A percentile compares a stretch with the other conserved stretches of the same genome.
Conservation (phyloP, 345 rosid genomes). For the Melaleuca quinquenervia region DNA sequence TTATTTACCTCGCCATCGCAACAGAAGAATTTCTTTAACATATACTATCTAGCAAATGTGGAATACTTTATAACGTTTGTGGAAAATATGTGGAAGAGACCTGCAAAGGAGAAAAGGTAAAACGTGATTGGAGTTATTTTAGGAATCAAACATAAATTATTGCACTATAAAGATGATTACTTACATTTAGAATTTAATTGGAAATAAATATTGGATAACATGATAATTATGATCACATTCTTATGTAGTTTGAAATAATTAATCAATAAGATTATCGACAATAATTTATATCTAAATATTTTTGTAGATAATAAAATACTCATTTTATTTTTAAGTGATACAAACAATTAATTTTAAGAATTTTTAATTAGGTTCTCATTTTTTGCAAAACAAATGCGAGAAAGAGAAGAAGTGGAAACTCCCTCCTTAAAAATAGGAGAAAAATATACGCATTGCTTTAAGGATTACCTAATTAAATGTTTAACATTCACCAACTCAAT, state of each 20-base stretch:
- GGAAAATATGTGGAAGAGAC: neutral
- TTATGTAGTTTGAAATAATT: neutral
- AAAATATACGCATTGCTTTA: neutral
- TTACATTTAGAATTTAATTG: neutral
- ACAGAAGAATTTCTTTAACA: neutral
- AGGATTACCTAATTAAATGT: neutral
- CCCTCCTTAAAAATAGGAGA: neutral
- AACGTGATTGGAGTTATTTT: neutral
- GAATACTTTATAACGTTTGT: neutral
- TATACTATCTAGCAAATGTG: neutral
- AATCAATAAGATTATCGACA: accelerated
- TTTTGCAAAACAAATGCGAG: accelerated
- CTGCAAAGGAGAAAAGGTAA: neutral
- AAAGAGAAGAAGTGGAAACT: neutral
- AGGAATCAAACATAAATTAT: neutral
- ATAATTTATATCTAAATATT: neutral
- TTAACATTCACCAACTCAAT: neutral
- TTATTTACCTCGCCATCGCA: neutral
- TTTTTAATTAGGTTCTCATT: neutral
- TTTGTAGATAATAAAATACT: accelerated
- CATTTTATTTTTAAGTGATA: neutral
- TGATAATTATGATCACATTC: neutral
- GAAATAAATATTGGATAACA: neutral
- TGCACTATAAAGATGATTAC: neutral
- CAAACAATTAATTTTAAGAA: too few relatives aligned